phyloP scores from a whole-genome alignment of 2,329 filamentous ascomycete genomes.

The Dryadomyces quercus-mongolicae region DNA sequence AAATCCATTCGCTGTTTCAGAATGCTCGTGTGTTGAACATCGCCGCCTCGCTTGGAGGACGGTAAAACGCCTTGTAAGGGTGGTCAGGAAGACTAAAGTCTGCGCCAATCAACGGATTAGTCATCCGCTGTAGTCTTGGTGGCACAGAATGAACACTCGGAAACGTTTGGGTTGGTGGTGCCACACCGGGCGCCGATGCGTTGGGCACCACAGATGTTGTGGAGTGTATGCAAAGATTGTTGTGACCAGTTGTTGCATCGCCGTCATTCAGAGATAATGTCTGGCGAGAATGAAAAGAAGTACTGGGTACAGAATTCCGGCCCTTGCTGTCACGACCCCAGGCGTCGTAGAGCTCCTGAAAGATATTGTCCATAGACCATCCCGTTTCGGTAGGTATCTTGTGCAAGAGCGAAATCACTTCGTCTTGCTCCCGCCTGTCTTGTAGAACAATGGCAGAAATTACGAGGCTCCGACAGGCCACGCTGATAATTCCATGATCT shows the following conservation, averaged over 20 bases:
- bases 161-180: conserved; percentile 6
- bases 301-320: not conserved
- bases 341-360: conserved; percentile 56
- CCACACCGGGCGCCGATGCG: too few relatives aligned
- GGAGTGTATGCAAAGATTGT: conserved; percentile 1
- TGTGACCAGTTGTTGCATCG: not conserved
- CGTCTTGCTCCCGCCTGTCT: conserved; percentile 60
- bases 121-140: conserved; percentile 20
- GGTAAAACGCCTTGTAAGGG: conserved; percentile 71
- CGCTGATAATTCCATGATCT: conserved; percentile 64
- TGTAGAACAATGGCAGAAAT: conserved; percentile 65
- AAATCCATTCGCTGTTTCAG: not conserved
- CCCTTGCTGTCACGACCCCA: conserved; percentile 56
- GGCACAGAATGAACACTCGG: conserved; percentile 17
- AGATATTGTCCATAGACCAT: conserved; percentile 64
- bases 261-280: not conserved
- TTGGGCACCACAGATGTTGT: not conserved
- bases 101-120: conserved; percentile 57
- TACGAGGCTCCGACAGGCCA: conserved; percentile 67
- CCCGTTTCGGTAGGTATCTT: conserved; percentile 65
- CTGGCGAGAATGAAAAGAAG: not conserved
- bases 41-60: conserved; percentile 45
- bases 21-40: conserved; percentile 5
- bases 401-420: conserved; percentile 66
- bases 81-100: conserved; percentile 70